Percentiles rank a stretch among this genome's conserved stretches.
phyloP scores from a whole-genome alignment of 352 stramenopile genomes.

The Thalassiosira mediterranea region DNA sequence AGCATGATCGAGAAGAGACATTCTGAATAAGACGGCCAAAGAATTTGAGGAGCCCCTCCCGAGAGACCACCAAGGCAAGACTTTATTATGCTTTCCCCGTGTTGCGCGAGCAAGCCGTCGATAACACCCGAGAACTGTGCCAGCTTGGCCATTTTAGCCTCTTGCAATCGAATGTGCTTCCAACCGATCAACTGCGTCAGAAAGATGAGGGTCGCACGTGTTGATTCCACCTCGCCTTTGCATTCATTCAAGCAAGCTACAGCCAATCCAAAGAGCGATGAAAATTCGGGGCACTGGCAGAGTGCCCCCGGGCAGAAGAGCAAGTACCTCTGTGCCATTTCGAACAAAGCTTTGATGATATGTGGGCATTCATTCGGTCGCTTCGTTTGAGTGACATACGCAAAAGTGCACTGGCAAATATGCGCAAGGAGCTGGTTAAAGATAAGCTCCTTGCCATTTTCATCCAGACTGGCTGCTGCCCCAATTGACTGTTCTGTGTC shows the following conservation, averaged over 20 bases:
- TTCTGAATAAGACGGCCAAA: conserved; percentile 55
- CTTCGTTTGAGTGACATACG: conserved; percentile 43
- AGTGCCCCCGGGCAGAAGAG: conserved; percentile 61
- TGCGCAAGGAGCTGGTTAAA: conserved; percentile 59
- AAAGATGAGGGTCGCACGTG: conserved; percentile 60
- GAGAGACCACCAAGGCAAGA: conserved; percentile 50
- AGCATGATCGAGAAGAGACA: conserved; percentile 59
- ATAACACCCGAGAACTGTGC: conserved; percentile 19
- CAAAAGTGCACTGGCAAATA: conserved; percentile 46
- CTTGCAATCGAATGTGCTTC: conserved; percentile 51
- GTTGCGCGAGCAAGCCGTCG: conserved; percentile 43
- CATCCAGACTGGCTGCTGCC: conserved; percentile 23
- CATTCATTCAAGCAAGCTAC: conserved; percentile 60
- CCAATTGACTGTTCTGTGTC: conserved; percentile 44
- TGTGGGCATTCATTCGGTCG: conserved; percentile 32
- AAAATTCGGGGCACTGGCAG: conserved; percentile 50
- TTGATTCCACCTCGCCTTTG: conserved; percentile 58
- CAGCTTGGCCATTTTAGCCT: conserved; percentile 17
- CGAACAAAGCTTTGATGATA: conserved; percentile 59
- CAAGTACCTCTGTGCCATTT: conserved; percentile 61
- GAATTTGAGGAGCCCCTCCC: conserved; percentile 55
- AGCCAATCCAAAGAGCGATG: conserved; percentile 45
- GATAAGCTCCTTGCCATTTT: conserved; percentile 10
- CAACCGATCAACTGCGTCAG: conserved; percentile 68
- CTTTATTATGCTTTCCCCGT: conserved; percentile 49